Percentiles rank a stretch among this genome's conserved stretches.
Evolutionary conservation across 345 rosid genomes (phyloP).

Genomic region (Ceriops decandra): DNA sequence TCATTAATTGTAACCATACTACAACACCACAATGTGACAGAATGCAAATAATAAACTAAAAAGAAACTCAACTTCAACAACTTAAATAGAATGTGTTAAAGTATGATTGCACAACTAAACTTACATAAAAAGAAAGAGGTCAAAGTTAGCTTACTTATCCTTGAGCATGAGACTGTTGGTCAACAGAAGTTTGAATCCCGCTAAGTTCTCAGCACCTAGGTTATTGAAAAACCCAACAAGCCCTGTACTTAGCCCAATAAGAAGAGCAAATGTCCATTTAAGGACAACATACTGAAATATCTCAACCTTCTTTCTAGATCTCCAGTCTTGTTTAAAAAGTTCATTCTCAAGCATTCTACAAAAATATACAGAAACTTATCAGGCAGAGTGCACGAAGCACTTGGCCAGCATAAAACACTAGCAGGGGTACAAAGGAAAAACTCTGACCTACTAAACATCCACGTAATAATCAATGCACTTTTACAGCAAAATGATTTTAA

Average conservation of each 20-base stretch:
- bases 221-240: slow-evolving; percentile 65
- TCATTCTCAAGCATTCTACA: slow-evolving; percentile 80
- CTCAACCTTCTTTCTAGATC: slow-evolving; percentile 73
- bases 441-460: too few relatives aligned
- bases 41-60: too few relatives aligned
- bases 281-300: slow-evolving; percentile 73
- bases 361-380: neutral
- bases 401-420: neutral
- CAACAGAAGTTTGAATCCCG: slow-evolving; percentile 73
- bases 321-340: slow-evolving; percentile 88
- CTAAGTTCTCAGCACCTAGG: slow-evolving; percentile 76
- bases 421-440: neutral
- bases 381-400: neutral
- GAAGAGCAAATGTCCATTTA: slow-evolving; percentile 85
- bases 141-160: slow-evolving; percentile 48
- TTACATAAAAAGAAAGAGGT: neutral
- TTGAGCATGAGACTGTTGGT: slow-evolving; percentile 69
- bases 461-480: too few relatives aligned
- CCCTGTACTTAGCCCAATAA: slow-evolving; percentile 71
- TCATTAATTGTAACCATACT: too few relatives aligned
- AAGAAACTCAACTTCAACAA: too few relatives aligned
- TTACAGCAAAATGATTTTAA: too few relatives aligned
- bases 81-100: neutral
- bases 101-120: neutral
- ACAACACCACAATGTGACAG: too few relatives aligned